A percentile compares a stretch with the other conserved stretches of the same genome.
Evolutionary conservation across 768 basidiomycete genomes (phyloP).

Genomic region (Suillus subluteus): DNA sequence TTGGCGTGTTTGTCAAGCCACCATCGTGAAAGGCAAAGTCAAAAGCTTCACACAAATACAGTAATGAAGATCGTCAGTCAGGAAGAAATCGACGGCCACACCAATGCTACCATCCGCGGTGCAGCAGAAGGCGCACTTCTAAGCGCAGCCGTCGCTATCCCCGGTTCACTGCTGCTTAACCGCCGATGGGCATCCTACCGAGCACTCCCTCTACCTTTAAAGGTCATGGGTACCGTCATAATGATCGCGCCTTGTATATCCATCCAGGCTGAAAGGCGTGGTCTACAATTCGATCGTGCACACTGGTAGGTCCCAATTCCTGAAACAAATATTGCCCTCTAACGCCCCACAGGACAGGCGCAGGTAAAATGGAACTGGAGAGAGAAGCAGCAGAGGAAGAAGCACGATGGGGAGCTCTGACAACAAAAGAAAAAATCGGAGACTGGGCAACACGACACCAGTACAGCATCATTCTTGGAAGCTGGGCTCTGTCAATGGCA

Average conservation of each 20-base stretch:
- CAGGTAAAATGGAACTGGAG: constrained; percentile 58
- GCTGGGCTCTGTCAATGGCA: constrained; percentile 73
- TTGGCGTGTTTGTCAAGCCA: background rate
- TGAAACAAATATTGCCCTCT: background rate
- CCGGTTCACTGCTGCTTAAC: constrained; percentile 55
- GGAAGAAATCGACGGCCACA: constrained; percentile 60
- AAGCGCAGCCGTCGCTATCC: constrained; percentile 51
- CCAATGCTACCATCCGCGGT: constrained; percentile 60
- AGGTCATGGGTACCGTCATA: constrained; percentile 69
- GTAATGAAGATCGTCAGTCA: constrained; percentile 35
- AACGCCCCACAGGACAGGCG: constrained; percentile 35
- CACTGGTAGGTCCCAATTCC: constrained; percentile 3
- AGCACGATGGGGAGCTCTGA: constrained; percentile 53
- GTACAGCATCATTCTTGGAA: constrained; percentile 72
- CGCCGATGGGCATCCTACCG: constrained; percentile 62
- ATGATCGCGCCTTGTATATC: constrained; percentile 67
- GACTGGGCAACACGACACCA: constrained; percentile 73
- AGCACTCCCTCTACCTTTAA: constrained; percentile 65
- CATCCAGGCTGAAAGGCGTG: constrained; percentile 75
- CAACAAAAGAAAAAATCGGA: constrained; percentile 51
- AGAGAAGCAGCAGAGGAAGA: constrained; percentile 38
- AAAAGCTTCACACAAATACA: background rate
- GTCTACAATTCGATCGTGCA: constrained; percentile 52
- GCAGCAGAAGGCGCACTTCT: constrained; percentile 56
- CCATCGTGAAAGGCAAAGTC: background rate